These are phyloP conservation scores for Microbotryum lychnidis-dioicae DNA, from an alignment of 1,284 basidiomycete genomes.

Conservation along the genomic window DNA sequence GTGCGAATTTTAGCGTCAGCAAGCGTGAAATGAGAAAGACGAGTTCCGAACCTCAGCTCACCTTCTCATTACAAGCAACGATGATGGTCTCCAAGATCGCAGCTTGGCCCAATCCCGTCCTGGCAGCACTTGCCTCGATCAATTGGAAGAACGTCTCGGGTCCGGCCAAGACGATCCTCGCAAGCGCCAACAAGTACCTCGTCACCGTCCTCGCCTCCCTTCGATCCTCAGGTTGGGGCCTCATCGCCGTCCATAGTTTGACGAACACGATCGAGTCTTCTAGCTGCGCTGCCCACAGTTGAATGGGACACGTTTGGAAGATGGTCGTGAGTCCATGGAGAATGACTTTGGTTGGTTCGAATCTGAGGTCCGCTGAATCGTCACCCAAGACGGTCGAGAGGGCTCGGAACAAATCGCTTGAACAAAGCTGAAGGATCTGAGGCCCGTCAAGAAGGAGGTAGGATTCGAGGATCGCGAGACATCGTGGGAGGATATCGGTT, in stretches of 20 bases:
- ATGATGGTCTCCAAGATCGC: constrained; percentile 18
- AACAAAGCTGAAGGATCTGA: constrained; percentile 11
- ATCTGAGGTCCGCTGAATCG: constrained; percentile 9
- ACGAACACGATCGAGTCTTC: constrained; percentile 17
- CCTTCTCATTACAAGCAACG: constrained; percentile 28
- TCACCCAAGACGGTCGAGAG: constrained; percentile 21
- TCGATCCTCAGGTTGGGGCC: neutral
- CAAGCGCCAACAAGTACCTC: constrained; percentile 5
- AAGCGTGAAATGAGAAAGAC: neutral
- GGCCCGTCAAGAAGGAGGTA: constrained; percentile 30
- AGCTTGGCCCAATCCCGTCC: constrained; percentile 12
- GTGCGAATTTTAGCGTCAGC: neutral
- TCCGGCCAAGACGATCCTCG: constrained; percentile 28
- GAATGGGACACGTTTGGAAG: constrained; percentile 12
- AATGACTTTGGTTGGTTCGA: constrained; percentile 27
- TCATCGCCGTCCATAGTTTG: neutral
- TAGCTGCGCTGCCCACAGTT: constrained; percentile 19
- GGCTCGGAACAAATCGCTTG: constrained; percentile 6
- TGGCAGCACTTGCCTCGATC: constrained; percentile 13
- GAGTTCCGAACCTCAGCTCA: neutral
- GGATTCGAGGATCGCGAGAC: constrained; percentile 32
- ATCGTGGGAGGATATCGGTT: constrained; percentile 29
- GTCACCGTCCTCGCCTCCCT: no score
- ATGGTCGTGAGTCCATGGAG: constrained; percentile 28
- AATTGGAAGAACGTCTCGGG: constrained; percentile 25